Evolutionary conservation across 2,329 filamentous ascomycete species (phyloP), one percentile per base, ranked within the genome.

Genomic region (Fusarium anthophilum): DNA sequence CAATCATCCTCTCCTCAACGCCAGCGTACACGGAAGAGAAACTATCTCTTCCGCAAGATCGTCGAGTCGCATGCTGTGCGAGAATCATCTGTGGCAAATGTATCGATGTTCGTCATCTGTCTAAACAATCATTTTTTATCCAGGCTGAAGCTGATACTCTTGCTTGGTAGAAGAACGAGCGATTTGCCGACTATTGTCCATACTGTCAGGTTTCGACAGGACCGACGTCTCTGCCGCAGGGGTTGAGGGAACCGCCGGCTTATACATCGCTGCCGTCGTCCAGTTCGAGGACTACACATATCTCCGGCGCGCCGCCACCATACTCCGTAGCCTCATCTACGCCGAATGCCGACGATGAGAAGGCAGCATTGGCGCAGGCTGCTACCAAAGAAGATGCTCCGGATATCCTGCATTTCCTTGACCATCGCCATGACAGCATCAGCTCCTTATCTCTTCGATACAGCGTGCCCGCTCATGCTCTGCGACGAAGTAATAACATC

Each of bases 361-460:
- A 81, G 70, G 72, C 65, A 14, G 72, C 69, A 2, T 59, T 76
- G 12, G 69, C 69, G 22, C 66, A 74, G 26, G 72, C 76, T 20
- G 75, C 81, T 37, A 77, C 81, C 50, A 85, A 85, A 71, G 72
- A 69, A 14, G 78, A 81, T 8, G 84, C 85, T n/a, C 86, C 89
- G 66, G 92, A 95, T 80, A 90, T 91, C 6, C 84, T 95, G 20
- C 94, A 96, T 81, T 94, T 94, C 81, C 85, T 96, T 55, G 86
- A 93, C 77, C 91, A 93, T 65, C 83, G 85, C n/a, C 86, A 88
- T 69, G 94, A 96, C 79, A 91, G 88, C 15, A 83, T 96, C 73
- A 77, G 85, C 26, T 93, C 92, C 3, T 84, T 96, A 22, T 92
- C 92, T 2, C 85, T 96, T 12, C 88, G 90, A 30, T 96, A 96